Percentiles rank a stretch among this genome's conserved stretches.
Conservation (phyloP, 176 grass and related monocot genomes). For the Phyllostachys edulis region DNA sequence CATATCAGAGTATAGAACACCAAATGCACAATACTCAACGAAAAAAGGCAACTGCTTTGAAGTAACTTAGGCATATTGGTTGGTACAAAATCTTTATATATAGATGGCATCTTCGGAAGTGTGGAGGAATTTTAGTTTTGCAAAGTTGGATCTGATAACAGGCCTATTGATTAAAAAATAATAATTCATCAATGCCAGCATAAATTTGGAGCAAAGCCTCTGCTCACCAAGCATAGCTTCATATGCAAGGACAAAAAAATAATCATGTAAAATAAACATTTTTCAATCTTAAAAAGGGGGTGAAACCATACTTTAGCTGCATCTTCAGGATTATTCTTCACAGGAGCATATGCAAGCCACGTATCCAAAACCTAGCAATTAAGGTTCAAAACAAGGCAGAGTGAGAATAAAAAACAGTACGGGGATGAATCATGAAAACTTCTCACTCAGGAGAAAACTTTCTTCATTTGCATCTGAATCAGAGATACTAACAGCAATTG, state of each 20-base stretch:
- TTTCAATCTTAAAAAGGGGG: background rate
- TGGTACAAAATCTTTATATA: background rate
- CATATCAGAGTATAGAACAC: background rate
- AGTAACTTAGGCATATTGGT: background rate
- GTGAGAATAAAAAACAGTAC: background rate
- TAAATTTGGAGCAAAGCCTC: background rate
- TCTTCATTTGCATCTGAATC: background rate
- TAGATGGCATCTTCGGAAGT: background rate
- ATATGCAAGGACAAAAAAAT: background rate
- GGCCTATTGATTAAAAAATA: background rate
- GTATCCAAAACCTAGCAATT: constrained; percentile 75
- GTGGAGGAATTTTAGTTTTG: background rate
- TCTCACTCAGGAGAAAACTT: too few relatives aligned
- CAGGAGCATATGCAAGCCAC: constrained; percentile 95
- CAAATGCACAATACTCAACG: background rate
- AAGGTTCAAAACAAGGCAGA: background rate
- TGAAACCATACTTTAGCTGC: constrained; percentile 76
- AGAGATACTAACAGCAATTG: background rate
- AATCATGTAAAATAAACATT: background rate
- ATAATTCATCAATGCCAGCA: background rate
- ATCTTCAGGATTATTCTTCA: constrained; percentile 98
- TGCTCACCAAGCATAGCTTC: background rate
- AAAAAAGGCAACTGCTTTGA: background rate
- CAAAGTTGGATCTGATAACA: background rate
- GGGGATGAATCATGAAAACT: constrained; percentile 2